phyloP scores from a whole-genome alignment of 2,329 filamentous ascomycete genomes.

The Nigrograna mackinnonii region DNA sequence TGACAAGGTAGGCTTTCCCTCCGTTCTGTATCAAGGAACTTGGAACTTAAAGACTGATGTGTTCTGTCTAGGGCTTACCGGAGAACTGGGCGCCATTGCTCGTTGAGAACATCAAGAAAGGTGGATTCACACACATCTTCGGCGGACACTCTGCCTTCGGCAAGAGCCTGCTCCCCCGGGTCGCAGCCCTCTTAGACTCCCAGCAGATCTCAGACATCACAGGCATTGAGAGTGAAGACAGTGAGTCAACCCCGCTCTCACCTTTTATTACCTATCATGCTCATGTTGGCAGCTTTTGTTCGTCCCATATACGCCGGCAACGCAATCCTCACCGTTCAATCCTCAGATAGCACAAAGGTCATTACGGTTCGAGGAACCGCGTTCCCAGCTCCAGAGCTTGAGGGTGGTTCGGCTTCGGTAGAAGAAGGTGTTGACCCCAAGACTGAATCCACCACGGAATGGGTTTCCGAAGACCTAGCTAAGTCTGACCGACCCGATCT shows the following conservation, averaged over 20 bases:
- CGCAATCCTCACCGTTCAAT: constrained; percentile 94
- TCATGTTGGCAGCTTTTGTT: constrained; percentile 67
- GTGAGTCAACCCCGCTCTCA: constrained; percentile 47
- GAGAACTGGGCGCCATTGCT: constrained; percentile 94
- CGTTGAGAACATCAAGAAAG: constrained; percentile 96
- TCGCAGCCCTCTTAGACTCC: constrained; percentile 86
- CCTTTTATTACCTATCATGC: background rate
- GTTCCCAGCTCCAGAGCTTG: constrained; percentile 74
- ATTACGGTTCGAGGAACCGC: constrained; percentile 93
- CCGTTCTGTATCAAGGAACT: too few species aligned
- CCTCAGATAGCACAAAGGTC: constrained; percentile 80
- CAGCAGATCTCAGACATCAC: constrained; percentile 96
- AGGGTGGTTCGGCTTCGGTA: constrained; percentile 73
- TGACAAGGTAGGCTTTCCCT: constrained; percentile 91
- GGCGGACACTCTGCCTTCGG: constrained; percentile 93
- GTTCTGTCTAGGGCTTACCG: constrained; percentile 66
- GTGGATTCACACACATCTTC: constrained; percentile 89
- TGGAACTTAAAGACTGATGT: background rate
- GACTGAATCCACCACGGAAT: constrained; percentile 72
- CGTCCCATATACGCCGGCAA: constrained; percentile 98
- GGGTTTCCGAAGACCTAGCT: constrained; percentile 90
- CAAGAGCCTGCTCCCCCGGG: constrained; percentile 89
- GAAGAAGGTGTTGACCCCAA: constrained; percentile 87
- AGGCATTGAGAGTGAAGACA: constrained; percentile 83
- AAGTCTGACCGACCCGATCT: constrained; percentile 95